phyloP scores from a whole-genome alignment of 345 rosid species.

The Draba incana region DNA sequence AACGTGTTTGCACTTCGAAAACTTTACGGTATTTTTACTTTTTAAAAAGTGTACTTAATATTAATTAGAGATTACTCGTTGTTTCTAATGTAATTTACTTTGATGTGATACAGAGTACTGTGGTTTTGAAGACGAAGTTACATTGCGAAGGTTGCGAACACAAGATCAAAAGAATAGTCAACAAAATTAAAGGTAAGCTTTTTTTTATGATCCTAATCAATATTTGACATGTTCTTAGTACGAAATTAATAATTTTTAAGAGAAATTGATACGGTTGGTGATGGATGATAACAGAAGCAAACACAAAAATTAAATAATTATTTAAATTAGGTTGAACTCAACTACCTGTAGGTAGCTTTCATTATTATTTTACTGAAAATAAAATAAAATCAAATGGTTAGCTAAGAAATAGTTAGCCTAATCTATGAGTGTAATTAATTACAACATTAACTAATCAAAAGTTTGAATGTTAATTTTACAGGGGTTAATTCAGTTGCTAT shows the following conservation, averaged over 20 bases:
- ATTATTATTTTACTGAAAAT: constrained; percentile 22
- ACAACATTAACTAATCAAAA: constrained; percentile 2
- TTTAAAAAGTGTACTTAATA: no score
- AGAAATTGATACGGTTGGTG: constrained; percentile 29
- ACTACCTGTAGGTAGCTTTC: constrained; percentile 27
- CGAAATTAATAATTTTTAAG: neutral
- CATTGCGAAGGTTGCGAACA: constrained; percentile 79
- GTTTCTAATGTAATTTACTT: constrained; percentile 20
- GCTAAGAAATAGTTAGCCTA: constrained; percentile 36
- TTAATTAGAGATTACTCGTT: neutral
- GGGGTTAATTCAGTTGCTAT: constrained; percentile 66
- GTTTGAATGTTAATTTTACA: constrained; percentile 32
- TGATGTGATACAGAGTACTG: constrained; percentile 53
- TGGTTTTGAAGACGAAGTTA: constrained; percentile 58
- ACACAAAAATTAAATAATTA: neutral
- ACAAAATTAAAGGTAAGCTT: constrained; percentile 50
- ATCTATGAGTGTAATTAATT: constrained; percentile 16
- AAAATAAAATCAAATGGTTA: constrained; percentile 8
- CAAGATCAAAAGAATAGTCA: constrained; percentile 56
- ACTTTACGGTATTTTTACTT: constrained; percentile 38
- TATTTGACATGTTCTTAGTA: constrained; percentile 19
- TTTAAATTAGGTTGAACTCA: constrained; percentile 31
- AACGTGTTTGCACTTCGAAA: constrained; percentile 38
- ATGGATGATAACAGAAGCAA: constrained; percentile 35
- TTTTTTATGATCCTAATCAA: neutral